These are phyloP conservation scores for Aspergillus bombycis DNA, from an alignment of 2,329 filamentous ascomycete genomes.

Conservation along the genomic window DNA sequence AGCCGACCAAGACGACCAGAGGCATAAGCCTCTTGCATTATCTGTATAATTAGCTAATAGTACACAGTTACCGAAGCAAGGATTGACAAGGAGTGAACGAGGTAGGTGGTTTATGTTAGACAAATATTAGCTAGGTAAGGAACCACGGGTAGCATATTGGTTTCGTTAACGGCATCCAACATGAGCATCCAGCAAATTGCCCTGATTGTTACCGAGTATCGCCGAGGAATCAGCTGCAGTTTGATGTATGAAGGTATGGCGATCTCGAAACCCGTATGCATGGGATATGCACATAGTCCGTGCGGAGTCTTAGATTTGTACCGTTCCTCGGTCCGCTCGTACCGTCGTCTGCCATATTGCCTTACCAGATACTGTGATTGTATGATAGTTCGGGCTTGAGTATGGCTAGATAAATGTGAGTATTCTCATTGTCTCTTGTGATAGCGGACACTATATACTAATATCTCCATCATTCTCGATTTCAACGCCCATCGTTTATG, in stretches of 20 bases:
- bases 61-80: not conserved
- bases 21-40: not conserved
- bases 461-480: not conserved
- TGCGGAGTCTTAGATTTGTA: not conserved
- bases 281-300: not conserved
- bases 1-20: not conserved
- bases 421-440: not conserved
- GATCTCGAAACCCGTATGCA: not conserved
- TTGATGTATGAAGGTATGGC: not conserved
- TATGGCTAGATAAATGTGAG: not conserved
- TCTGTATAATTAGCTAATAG: not conserved
- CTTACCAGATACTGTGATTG: not conserved
- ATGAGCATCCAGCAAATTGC: not conserved
- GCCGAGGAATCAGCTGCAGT: not conserved
- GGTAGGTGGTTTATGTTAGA: not conserved
- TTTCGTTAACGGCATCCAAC: no score
- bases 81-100: not conserved
- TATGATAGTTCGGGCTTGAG: not conserved
- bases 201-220: not conserved
- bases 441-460: not conserved
- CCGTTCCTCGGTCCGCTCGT: not conserved
- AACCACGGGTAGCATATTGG: not conserved
- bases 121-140: not conserved
- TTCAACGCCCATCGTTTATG: not conserved
- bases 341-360: no score